Conservation (phyloP, 768 basidiomycete species). For the Hirschioporus abietinus region DNA sequence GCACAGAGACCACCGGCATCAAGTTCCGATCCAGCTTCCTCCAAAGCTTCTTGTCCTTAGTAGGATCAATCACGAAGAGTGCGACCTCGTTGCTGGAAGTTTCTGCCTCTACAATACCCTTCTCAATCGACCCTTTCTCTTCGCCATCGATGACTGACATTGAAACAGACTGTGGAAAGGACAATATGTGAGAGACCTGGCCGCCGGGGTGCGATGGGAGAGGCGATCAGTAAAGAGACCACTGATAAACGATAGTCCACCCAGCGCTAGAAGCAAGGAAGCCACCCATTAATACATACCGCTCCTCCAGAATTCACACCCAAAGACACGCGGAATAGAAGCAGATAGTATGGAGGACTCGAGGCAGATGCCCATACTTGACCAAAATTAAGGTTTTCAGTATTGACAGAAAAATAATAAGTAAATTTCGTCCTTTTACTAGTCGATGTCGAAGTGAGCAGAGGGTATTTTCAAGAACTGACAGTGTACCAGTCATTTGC, state of each 20-base stretch:
- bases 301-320: not conserved
- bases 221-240: not conserved
- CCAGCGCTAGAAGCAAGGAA: not conserved
- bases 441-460: not conserved
- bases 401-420: not conserved
- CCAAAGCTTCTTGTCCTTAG: conserved; percentile 11
- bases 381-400: not conserved
- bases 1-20: conserved; percentile 32
- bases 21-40: conserved; percentile 23
- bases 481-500: not conserved
- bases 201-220: not conserved
- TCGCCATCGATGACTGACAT: not conserved
- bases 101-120: not conserved
- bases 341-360: not conserved
- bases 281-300: not conserved
- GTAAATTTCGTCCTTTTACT: not conserved
- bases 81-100: not conserved
- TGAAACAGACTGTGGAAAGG: not conserved
- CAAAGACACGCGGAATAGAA: not conserved
- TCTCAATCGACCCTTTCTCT: not conserved
- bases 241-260: not conserved
- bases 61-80: not conserved
- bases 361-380: not conserved
- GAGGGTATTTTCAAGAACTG: not conserved
- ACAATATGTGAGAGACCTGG: not conserved